Percentiles rank a stretch among this genome's conserved stretches.
Conservation (phyloP, 176 grass and related monocot genomes). For the Poa annua region DNA sequence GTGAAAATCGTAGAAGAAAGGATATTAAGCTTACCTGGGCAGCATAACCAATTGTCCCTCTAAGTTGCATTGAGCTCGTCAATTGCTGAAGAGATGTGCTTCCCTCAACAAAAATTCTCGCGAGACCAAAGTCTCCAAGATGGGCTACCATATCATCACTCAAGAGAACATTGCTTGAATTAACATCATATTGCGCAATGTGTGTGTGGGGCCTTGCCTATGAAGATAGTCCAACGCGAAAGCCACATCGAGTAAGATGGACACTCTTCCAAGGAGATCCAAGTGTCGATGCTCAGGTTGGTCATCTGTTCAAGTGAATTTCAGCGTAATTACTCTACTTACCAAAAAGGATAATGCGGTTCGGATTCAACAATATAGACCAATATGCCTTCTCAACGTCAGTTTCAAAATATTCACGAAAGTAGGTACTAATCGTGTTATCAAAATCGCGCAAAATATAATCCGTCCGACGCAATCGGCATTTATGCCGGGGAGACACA, state of each 20-base stretch:
- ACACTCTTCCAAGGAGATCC: constrained; percentile 27
- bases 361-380: too few relatives aligned
- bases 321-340: too few relatives aligned
- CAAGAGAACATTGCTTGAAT: constrained; percentile 34
- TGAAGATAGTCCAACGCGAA: constrained; percentile 48
- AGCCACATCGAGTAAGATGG: constrained; percentile 46
- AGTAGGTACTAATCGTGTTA: too few relatives aligned
- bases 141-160: constrained; percentile 37
- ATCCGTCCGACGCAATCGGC: too few relatives aligned
- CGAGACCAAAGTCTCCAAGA: constrained; percentile 36
- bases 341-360: too few relatives aligned
- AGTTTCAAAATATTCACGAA: too few relatives aligned
- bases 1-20: not conserved
- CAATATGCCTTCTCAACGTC: too few relatives aligned
- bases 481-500: too few relatives aligned
- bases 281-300: not conserved
- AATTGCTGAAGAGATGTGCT: not conserved
- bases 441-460: too few relatives aligned
- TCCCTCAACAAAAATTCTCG: constrained; percentile 21
- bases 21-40: constrained; percentile 13
- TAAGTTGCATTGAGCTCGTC: not conserved
- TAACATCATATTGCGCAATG: constrained; percentile 41
- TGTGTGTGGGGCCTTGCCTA: constrained; percentile 7
- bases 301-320: not conserved
- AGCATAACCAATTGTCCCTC: constrained; percentile 45